Evolutionary conservation across 2,329 filamentous ascomycete genomes (phyloP).

Genomic region (Talaromyces sp.): DNA sequence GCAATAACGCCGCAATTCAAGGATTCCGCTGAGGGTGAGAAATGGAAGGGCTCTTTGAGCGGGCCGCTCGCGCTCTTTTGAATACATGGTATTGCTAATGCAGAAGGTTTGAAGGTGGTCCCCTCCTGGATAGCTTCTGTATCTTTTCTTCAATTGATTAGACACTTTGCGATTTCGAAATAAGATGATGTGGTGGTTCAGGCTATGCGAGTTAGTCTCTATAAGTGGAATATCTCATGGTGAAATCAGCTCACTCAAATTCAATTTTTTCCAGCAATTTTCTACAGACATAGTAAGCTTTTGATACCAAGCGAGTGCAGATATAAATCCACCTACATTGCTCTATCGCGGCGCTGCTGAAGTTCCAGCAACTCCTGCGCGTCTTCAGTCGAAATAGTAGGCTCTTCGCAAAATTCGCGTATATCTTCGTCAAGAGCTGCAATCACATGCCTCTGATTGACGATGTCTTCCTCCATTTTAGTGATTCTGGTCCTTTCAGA

Average conservation of each 20-base stretch:
- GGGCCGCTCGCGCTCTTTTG: neutral
- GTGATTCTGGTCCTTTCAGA: constrained; percentile 3
- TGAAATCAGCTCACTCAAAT: constrained; percentile 10
- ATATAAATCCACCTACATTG: neutral
- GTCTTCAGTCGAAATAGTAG: neutral
- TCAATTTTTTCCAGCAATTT: neutral
- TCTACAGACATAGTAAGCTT: neutral
- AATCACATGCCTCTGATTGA: neutral
- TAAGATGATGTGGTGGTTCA: constrained; percentile 4
- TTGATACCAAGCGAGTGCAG: neutral
- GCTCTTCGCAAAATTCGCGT: neutral
- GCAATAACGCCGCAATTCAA: constrained; percentile 13
- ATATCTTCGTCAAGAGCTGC: constrained; percentile 6
- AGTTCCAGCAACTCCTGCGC: neutral
- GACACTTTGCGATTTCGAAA: constrained; percentile 1
- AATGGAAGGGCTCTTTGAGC: constrained; percentile 7
- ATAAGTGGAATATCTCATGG: neutral
- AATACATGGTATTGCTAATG: constrained; percentile 11
- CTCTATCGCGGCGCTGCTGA: neutral
- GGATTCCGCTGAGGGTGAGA: constrained; percentile 6
- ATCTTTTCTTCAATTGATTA: neutral
- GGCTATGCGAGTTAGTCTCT: neutral
- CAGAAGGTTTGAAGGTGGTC: constrained; percentile 6
- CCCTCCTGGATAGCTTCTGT: constrained; percentile 1
- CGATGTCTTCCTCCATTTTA: neutral